Evolutionary conservation across 257 asterid species (phyloP).

Genomic region (Gentiana straminea): DNA sequence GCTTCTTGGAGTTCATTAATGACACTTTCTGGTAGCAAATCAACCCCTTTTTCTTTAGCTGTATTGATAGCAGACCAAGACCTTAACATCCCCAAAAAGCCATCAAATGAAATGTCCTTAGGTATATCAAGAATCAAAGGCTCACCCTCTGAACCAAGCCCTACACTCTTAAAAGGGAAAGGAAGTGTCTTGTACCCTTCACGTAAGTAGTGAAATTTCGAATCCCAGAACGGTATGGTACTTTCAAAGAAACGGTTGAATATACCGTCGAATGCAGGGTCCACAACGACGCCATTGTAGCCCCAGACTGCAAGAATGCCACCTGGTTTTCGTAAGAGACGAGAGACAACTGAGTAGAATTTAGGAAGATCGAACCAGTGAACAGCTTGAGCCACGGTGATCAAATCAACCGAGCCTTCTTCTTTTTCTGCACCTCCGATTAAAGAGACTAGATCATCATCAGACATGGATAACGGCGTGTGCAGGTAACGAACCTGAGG

Average conservation of each 20-base stretch:
- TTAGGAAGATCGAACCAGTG: slow-evolving; percentile 21
- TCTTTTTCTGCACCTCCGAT: slow-evolving; percentile 1
- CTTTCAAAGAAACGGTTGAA: slow-evolving; percentile 4
- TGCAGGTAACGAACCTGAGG: slow-evolving; percentile 15
- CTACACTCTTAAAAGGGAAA: slow-evolving; percentile 14
- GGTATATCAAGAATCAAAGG: slow-evolving; percentile 11
- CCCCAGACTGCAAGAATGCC: slow-evolving; percentile 18
- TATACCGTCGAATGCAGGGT: slow-evolving; percentile 6
- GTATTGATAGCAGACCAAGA: slow-evolving; percentile 11
- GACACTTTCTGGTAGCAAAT: slow-evolving; percentile 12
- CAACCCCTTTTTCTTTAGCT: slow-evolving; percentile 15
- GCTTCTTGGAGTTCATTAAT: slow-evolving; percentile 14
- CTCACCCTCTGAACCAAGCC: slow-evolving; percentile 15
- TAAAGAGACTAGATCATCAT: slow-evolving; percentile 14
- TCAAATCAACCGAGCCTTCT: slow-evolving; percentile 13
- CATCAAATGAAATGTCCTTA: slow-evolving; percentile 17
- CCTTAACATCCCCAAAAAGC: slow-evolving; percentile 10
- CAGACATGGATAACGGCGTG: slow-evolving; percentile 16
- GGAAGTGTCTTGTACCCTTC: slow-evolving; percentile 11
- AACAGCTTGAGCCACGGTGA: slow-evolving; percentile 20
- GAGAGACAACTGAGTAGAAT: slow-evolving; percentile 9
- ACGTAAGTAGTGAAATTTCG: not conserved
- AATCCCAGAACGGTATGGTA: slow-evolving; percentile 5
- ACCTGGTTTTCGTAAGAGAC: slow-evolving; percentile 17
- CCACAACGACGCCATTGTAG: slow-evolving; percentile 2